Evolutionary conservation across 1,284 basidiomycete species (phyloP).

Genomic region (Termitomyces sp.): DNA sequence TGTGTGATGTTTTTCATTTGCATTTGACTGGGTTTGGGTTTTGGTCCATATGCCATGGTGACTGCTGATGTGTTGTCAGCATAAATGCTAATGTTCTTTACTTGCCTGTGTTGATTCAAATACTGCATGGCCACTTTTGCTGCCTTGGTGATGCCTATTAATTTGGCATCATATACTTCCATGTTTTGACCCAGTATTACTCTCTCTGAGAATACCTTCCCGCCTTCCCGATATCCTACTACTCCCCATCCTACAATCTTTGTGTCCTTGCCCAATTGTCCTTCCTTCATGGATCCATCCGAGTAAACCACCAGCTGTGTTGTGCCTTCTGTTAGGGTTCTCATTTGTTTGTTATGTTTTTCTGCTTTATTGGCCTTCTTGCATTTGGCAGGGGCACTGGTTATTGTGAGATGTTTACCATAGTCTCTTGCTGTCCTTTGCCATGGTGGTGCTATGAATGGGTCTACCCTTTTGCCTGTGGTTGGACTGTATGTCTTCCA

Average conservation of each 20-base stretch:
- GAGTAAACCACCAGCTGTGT: neutral
- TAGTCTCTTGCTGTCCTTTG: neutral
- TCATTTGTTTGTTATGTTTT: neutral
- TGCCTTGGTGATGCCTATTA: neutral
- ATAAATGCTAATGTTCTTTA: neutral
- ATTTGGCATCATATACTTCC: neutral
- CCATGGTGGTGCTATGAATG: neutral
- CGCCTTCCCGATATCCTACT: neutral
- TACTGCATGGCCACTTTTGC: neutral
- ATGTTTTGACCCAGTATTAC: neutral
- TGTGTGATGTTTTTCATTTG: neutral
- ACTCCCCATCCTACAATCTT: neutral
- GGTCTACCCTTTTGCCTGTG: neutral
- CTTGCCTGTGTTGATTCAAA: too few relatives aligned
- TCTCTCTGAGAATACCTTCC: neutral
- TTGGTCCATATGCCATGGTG: neutral
- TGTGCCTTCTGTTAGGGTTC: neutral
- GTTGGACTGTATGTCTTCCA: neutral
- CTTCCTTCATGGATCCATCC: conserved; percentile 1
- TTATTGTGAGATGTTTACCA: neutral
- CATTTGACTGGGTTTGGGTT: neutral
- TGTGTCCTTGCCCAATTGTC: neutral
- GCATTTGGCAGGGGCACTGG: neutral
- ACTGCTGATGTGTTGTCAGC: neutral
- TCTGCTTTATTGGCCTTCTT: neutral